phyloP scores from a whole-genome alignment of 2,329 filamentous ascomycete genomes.

The Hypoxylon sp. region DNA sequence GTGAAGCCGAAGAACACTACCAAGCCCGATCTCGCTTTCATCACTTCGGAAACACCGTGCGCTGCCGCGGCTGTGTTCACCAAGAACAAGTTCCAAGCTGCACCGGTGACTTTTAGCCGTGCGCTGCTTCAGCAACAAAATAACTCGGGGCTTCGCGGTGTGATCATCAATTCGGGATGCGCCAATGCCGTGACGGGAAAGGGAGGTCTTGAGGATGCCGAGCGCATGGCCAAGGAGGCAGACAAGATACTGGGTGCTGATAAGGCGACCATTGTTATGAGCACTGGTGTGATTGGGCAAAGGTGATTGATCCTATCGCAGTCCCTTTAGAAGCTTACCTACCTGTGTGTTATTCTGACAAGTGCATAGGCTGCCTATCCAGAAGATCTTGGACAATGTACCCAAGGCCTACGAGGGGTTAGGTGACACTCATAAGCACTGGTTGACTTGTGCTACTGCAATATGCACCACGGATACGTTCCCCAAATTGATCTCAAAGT shows the following conservation, averaged over 20 bases:
- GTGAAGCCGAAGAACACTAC: conserved; percentile 93
- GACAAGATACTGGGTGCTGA: conserved; percentile 67
- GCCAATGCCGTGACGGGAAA: conserved; percentile 96
- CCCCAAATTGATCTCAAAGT: conserved; percentile 88
- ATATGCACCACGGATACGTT: conserved; percentile 99
- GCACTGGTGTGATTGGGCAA: conserved; percentile 96
- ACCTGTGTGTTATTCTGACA: conserved; percentile 29
- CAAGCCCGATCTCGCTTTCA: conserved; percentile 88
- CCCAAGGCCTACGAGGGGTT: conserved; percentile 77
- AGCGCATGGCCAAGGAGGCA: conserved; percentile 80
- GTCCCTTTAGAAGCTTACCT: no score
- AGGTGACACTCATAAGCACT: conserved; percentile 80
- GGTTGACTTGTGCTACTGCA: conserved; percentile 85
- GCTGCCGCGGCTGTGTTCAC: conserved; percentile 93
- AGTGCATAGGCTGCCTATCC: conserved; percentile 78
- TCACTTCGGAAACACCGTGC: conserved; percentile 87
- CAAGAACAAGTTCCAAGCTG: conserved; percentile 97
- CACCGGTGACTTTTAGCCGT: conserved; percentile 87
- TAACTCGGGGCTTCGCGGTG: conserved; percentile 76
- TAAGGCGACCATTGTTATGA: conserved; percentile 89
- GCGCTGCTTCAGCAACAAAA: conserved; percentile 72
- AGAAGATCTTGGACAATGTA: conserved; percentile 86
- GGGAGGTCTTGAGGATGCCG: conserved; percentile 87
- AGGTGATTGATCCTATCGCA: conserved; percentile 57
- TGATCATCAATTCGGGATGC: conserved; percentile 94